Evolutionary conservation across 2,329 filamentous ascomycete species (phyloP).

Genomic region (Aulographum hederae): DNA sequence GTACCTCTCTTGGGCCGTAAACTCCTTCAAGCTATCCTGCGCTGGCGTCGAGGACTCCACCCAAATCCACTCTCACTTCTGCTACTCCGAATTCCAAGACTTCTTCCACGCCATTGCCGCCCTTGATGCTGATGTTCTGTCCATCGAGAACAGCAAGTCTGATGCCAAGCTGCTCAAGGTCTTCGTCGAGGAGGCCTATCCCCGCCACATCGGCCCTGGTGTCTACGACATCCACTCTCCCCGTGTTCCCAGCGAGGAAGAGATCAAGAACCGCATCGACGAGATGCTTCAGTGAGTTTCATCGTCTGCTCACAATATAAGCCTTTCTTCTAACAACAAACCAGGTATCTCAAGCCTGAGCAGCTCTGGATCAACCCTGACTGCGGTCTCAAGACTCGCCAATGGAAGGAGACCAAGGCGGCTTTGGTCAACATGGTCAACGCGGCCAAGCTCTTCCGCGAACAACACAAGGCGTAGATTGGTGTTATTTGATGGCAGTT

Average conservation of each 20-base stretch:
- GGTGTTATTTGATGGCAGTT: background rate
- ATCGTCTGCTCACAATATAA: background rate
- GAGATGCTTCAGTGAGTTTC: constrained; percentile 70
- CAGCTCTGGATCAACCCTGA: constrained; percentile 99
- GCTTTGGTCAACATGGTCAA: constrained; percentile 93
- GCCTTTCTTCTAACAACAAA: background rate
- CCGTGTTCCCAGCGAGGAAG: constrained; percentile 88
- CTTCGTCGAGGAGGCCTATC: constrained; percentile 94
- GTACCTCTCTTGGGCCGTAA: constrained; percentile 93
- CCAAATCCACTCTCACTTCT: constrained; percentile 99
- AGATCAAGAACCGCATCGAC: constrained; percentile 93
- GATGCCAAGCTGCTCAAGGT: constrained; percentile 98
- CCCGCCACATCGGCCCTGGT: constrained; percentile 94
- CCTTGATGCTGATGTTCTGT: constrained; percentile 92
- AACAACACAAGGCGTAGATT: constrained; percentile 50
- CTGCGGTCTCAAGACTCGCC: constrained; percentile 96
- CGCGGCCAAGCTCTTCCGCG: constrained; percentile 90
- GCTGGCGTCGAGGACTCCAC: constrained; percentile 87
- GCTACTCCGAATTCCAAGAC: constrained; percentile 99
- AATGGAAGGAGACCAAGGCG: constrained; percentile 98
- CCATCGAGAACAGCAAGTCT: constrained; percentile 99
- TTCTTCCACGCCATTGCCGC: constrained; percentile 99
- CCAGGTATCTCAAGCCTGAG: constrained; percentile 67
- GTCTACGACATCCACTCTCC: constrained; percentile 99
- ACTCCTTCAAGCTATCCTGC: constrained; percentile 93